phyloP scores from a whole-genome alignment of 2,329 filamentous ascomycete genomes.

The Leptographium wingfieldii region DNA sequence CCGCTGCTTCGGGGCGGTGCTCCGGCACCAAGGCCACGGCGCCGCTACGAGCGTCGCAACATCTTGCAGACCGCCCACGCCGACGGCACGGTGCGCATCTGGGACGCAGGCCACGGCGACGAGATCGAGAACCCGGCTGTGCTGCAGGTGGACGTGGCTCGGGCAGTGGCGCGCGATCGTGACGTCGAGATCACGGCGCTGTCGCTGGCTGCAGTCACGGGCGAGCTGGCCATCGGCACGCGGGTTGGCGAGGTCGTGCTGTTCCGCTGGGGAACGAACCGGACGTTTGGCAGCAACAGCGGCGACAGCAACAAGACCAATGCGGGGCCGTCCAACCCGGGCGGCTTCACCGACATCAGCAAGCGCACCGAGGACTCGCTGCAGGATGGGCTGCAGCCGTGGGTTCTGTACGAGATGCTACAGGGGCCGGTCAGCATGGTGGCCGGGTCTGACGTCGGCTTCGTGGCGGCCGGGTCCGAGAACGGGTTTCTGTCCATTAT shows the following conservation, averaged over 20 bases:
- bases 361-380: constrained; percentile 58
- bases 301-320: constrained; percentile 14
- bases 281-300: constrained; percentile 51
- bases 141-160: constrained; percentile 75
- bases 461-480: constrained; percentile 78
- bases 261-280: constrained; percentile 80
- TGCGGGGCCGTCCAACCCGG: constrained; percentile 38
- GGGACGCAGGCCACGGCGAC: constrained; percentile 85
- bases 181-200: constrained; percentile 67
- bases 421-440: constrained; percentile 69
- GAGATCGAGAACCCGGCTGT: constrained; percentile 78
- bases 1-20: constrained; percentile 68
- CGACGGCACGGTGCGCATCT: constrained; percentile 82
- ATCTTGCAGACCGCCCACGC: constrained; percentile 79
- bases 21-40: constrained; percentile 54
- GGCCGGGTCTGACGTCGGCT: constrained; percentile 84
- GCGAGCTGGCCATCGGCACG: constrained; percentile 75
- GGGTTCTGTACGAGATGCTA: constrained; percentile 70
- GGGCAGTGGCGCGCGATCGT: constrained; percentile 67
- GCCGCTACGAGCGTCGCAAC: constrained; percentile 70
- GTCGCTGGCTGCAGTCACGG: constrained; percentile 67
- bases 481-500: constrained; percentile 69
- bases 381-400: constrained; percentile 57
- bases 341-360: constrained; percentile 62
- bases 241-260: constrained; percentile 72